Base-by-base conservation (phyloP, 78 protist species). In the Planoprotostelium fungivorum region DNA sequence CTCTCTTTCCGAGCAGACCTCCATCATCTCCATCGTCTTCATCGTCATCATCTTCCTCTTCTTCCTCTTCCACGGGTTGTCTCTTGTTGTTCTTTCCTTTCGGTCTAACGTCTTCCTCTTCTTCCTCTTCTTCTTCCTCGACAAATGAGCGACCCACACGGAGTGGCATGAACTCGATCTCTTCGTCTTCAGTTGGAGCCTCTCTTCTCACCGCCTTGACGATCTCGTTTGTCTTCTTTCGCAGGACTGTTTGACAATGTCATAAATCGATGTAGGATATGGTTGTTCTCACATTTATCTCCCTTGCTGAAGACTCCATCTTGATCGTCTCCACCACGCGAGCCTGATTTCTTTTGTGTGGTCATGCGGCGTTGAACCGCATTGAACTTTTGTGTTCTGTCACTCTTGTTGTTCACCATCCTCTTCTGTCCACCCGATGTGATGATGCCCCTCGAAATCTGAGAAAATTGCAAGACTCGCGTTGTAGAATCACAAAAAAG, bases 71-170 rank as follows among this genome's bases (percentile, higher is more conserved):
- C 28, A 37, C 87, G 51, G n/a, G n/a, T n/a, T n/a, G n/a, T n/a
- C n/a, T n/a, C n/a, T n/a, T n/a, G n/a, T n/a, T n/a, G n/a, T n/a
- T n/a, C n/a, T n/a, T n/a, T n/a, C n/a, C n/a, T n/a, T n/a, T n/a
- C n/a, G n/a, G 39, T 0, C 29, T 16, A 9, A 36, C 29, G 1
- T 39, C 36, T 1, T 39, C 86, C 34, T 84, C 91, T 51, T 84
- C 92, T 0, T 90, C 92, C n/a, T 90, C 92, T 35, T 86, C 88
- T 85, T 92, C 94, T n/a, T 83, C 94, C 51, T 92, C 94, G 36
- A 87, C 91, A 86, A 88, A 90, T 37, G 91, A 88, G 34, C 39
- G 35, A 86, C 89, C 91, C 28, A 86, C 83, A 51, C 5, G 16
- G 16, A 5, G 16, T 51, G 73, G 16, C 31, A 51, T 51, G 31